Conservation (phyloP, 495 filamentous ascomycete species). For the Rusavskia elegans region DNA sequence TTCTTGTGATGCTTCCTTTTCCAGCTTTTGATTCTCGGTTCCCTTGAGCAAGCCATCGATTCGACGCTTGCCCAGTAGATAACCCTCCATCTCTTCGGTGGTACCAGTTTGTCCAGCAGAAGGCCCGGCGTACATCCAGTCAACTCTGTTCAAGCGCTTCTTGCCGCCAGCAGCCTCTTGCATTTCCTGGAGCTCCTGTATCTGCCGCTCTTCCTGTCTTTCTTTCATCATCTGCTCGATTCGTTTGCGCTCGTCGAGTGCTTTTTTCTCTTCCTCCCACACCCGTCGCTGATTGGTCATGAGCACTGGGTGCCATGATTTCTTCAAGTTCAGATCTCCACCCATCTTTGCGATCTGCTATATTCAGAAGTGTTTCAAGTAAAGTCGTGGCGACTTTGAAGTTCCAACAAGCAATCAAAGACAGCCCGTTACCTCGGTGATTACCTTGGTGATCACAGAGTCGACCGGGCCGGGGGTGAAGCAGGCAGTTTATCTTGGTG, state of each 20-base stretch:
- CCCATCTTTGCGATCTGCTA: constrained; percentile 44
- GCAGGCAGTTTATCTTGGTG: too few species aligned
- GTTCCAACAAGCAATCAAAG: too few species aligned
- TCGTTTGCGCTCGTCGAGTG: constrained; percentile 87
- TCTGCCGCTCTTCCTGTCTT: constrained; percentile 80
- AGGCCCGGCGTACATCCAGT: constrained; percentile 95
- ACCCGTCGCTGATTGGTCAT: constrained; percentile 72
- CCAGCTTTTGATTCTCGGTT: constrained; percentile 60
- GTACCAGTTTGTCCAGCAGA: constrained; percentile 63
- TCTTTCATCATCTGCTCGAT: constrained; percentile 80
- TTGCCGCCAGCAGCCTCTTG: constrained; percentile 79
- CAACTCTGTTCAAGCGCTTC: constrained; percentile 60
- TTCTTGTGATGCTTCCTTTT: constrained; percentile 59
- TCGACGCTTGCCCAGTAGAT: constrained; percentile 77
- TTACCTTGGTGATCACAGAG: too few species aligned
- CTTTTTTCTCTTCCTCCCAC: constrained; percentile 77
- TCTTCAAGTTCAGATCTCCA: constrained; percentile 89
- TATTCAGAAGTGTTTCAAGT: background rate
- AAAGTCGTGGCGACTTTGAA: too few species aligned
- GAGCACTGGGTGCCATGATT: constrained; percentile 85
- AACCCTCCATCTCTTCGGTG: constrained; percentile 86
- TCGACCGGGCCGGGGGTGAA: too few species aligned
- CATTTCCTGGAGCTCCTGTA: constrained; percentile 79
- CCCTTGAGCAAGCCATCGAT: constrained; percentile 80
- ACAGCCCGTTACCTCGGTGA: too few species aligned